A percentile compares a stretch with the other conserved stretches of the same genome.
These are phyloP conservation scores for Ogataea polymorpha DNA, from an alignment of 805 yeast species.

Conservation along the genomic window DNA sequence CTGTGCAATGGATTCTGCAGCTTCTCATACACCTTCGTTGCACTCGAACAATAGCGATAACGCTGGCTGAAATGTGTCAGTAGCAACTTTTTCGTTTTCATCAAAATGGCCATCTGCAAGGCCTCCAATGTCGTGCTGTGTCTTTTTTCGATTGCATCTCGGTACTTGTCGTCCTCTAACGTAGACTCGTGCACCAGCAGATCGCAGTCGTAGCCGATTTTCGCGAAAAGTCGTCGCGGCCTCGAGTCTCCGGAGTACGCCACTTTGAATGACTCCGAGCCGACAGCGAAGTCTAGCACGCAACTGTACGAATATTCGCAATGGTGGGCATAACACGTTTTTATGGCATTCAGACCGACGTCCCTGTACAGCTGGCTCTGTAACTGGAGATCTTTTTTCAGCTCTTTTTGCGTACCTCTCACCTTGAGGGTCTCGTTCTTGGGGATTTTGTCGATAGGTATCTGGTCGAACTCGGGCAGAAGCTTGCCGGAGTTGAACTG, in stretches of 20 bases:
- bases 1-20: constrained; percentile 17
- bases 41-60: constrained; percentile 53
- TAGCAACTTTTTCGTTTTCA: constrained; percentile 69
- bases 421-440: constrained; percentile 21
- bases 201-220: constrained; percentile 64
- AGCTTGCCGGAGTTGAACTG: constrained; percentile 24
- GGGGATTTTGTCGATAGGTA: constrained; percentile 25
- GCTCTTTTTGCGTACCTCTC: background rate
- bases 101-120: constrained; percentile 58
- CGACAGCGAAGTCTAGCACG: constrained; percentile 44
- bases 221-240: constrained; percentile 62
- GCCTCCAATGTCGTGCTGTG: constrained; percentile 94
- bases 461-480: constrained; percentile 20
- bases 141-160: constrained; percentile 76
- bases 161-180: constrained; percentile 69
- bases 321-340: constrained; percentile 77
- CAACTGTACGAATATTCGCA: constrained; percentile 80
- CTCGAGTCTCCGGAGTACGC: constrained; percentile 96
- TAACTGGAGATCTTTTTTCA: background rate
- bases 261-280: constrained; percentile 48
- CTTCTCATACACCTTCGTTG: constrained; percentile 25
- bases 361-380: constrained; percentile 35
- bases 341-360: constrained; percentile 42
- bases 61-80: constrained; percentile 93
- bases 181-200: constrained; percentile 92